Base-by-base conservation (phyloP, 768 basidiomycete species). In the Tylopilus subfusipes region DNA sequence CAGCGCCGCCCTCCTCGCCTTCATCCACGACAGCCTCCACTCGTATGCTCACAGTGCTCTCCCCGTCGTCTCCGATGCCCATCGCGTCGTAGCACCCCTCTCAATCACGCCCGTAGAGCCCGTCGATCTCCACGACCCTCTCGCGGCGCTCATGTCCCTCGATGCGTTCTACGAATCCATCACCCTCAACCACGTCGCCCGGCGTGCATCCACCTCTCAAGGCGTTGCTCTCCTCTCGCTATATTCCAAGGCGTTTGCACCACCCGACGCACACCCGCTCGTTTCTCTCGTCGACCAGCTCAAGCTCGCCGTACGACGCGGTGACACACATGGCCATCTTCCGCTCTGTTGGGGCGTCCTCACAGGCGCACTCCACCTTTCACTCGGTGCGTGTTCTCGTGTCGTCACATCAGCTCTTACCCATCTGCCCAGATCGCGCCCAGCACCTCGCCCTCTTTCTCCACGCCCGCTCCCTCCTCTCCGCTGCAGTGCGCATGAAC, bases 391-490 rank as follows among this genome's bases (percentile, higher is more conserved):
- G 65, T 49, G 39, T 27, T 46, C 16, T 24, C 44, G 30, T n/a
- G 22, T 4, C n/a, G 6, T 44, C 21, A 8, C 13, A 40, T 49
- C 42, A 4, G 48, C 52, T 31, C 42, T 31, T 25, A 45, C 56
- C 19, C 31, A 52, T 53, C 24, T 10, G 30, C 59, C 14, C 66
- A 98, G 94, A 87, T 59, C 84, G 91, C 27, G 77, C 90, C 10
- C 85, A 88, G 60, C 89, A 90, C 65, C 83, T 99, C 14, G 88
- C 94, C 63, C 83, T 98, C 30, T 98, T 97, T 75, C 82, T 99
- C 6, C 93, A 98, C 61, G 90, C 91, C 4, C 82, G 97, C 14
- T 83, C 92, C 50, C 73, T 98, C 48, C 77, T 98, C 42, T 98
- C 95, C 9, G 93, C 95, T 5, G 86, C 93, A 2, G 90, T 99